Base-by-base conservation (phyloP, 805 yeast genomes). In the Danielia oregonensis region DNA sequence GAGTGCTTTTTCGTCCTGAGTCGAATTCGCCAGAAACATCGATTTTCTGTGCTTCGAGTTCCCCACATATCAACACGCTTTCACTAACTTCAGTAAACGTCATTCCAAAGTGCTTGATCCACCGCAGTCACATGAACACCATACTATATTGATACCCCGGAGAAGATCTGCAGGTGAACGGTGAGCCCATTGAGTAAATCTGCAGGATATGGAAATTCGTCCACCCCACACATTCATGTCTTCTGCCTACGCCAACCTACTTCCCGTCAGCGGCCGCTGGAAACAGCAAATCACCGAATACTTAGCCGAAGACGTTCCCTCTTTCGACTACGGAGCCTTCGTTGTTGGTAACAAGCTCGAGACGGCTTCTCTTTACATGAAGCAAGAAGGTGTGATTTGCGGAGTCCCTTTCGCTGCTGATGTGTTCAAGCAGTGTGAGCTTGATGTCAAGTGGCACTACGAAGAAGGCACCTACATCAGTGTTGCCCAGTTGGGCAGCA, bases 401-500 rank as follows among this genome's bases (percentile, higher is more conserved):
- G 97, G 97, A 21, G 76, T 85, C 6, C 95, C 96, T 3, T 91
- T 91, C 61, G 95, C 93, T 3, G 71, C 75, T 33, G 96, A 89
- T 51, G 89, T 89, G 4, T 86, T 79, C 52, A 55, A 67, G 6
- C 96, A 88, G 57, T 83, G 95, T 55, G 76, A 76, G 11, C 56
- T 91, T 23, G 51, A 62, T 4, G 86, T 79, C 10, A 78, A 78
- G 37, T 89, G 97, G 97, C 61, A 70, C 16, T 67, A 69, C 29
- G 52, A 70, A 18, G 97, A 91, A 53, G 97, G 97, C 4, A 63
- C 62, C 0, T 70, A 51, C 37, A 44, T 67, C 22, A 25, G 55
- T 6, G 50, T 36, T 0, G 62, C 82, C 18, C 65, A 65, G 13
- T 73, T 82, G 11, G 52, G 57, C 4, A 72, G 74, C 4, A 46